Base-by-base conservation (phyloP, 805 yeast species). In the Starmera pachycereana region DNA sequence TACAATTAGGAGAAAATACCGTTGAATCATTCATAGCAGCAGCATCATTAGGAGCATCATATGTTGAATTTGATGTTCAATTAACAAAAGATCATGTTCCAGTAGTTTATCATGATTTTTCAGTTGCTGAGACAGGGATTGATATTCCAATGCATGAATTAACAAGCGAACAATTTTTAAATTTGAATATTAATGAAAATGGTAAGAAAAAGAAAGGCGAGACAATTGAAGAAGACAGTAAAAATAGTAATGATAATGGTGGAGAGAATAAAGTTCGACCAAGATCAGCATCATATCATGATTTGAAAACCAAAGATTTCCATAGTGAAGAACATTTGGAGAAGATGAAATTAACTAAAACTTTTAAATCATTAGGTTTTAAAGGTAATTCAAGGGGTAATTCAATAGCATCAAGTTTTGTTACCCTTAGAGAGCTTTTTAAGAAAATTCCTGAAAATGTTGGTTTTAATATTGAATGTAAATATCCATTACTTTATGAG, bases 11-110 rank as follows among this genome's bases (percentile, higher is more conserved):
- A 33, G 97, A 90, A 54, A 90, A 90, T 58, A 90, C 97, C 0
- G 82, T 90, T 16, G 96, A 90, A 52, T 84, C 95, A 0, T 90
- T 90, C 52, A 83, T 90, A 55, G 95, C 96, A 11, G 97, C 97
- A 0, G 95, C 97, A 0, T 87, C 95, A 3, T 66, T 90, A 48
- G 97, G 97, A 33, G 97, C 97, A 1, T 81, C 95, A 3, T 90
- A 90, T 54, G 97, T 90, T 39, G 97, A 90, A 61, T 90, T 90
- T 57, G 97, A 90, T 61, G 97, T 90, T 36, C 97, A 90, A 57
- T 66, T 90, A 49, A 90, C 97, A 12, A 87, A 88, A 55, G 97
- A 90, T 58, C 69, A 69, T 47, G 78, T 86, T 10, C 97, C 97
- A 3, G 97, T 90, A 7, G 83, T 90, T 27, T 90, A 90, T 54